phyloP scores from a whole-genome alignment of 2,329 filamentous ascomycete species.

The Tolypocladium pustulatum region DNA sequence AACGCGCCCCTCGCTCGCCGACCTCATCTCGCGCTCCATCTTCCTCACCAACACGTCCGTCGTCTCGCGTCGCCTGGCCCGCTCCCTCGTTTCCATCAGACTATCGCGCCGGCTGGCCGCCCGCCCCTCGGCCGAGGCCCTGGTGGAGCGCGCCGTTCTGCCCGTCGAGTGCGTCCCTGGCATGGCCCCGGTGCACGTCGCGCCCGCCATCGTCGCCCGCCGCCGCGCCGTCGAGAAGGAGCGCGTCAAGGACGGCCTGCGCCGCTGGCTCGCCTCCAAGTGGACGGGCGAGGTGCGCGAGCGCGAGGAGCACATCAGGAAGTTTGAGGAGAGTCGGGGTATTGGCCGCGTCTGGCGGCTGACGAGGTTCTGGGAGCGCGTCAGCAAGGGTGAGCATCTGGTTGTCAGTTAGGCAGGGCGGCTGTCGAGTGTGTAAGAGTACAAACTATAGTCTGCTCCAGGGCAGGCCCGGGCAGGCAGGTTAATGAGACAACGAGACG shows the following conservation, averaged over 20 bases:
- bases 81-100: constrained; percentile 54
- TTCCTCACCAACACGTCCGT: constrained; percentile 57
- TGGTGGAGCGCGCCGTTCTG: constrained; percentile 55
- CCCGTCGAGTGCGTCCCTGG: constrained; percentile 52
- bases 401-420: not conserved
- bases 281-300: constrained; percentile 43
- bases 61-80: constrained; percentile 51
- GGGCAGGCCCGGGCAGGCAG: not conserved
- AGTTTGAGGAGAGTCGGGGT: constrained; percentile 39
- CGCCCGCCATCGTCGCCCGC: constrained; percentile 51
- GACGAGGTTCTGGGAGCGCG: constrained; percentile 55
- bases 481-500: not conserved
- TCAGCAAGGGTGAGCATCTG: constrained; percentile 31
- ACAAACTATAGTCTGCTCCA: not conserved
- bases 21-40: constrained; percentile 54
- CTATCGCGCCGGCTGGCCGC: constrained; percentile 50
- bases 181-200: constrained; percentile 30
- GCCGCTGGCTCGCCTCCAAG: constrained; percentile 53
- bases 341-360: constrained; percentile 50
- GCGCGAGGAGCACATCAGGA: constrained; percentile 34
- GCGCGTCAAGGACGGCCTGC: constrained; percentile 54
- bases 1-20: constrained; percentile 46
- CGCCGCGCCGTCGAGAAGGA: constrained; percentile 56
- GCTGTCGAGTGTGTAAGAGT: not conserved
- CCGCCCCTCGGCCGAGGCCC: constrained; percentile 46